These are phyloP conservation scores for Termitomyces sp. DNA, from an alignment of 768 basidiomycete genomes.

Conservation along the genomic window DNA sequence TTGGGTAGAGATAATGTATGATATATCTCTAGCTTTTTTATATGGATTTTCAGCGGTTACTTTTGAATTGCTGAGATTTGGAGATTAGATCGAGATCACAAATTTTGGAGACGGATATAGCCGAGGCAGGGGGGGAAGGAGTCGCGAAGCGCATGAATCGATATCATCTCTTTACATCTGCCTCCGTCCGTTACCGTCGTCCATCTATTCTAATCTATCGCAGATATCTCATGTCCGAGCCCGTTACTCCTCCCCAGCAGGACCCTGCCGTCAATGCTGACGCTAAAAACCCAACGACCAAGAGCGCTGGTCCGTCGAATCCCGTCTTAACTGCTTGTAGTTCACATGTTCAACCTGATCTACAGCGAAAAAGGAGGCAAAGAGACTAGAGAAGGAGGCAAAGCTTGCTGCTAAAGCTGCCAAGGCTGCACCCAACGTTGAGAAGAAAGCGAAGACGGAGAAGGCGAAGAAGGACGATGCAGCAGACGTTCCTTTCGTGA, in stretches of 20 bases:
- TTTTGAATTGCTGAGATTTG: not conserved
- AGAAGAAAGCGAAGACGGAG: constrained; percentile 72
- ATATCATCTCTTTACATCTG: constrained; percentile 12
- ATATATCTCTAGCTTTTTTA: not conserved
- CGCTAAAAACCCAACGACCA: constrained; percentile 31
- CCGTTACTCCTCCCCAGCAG: constrained; percentile 1
- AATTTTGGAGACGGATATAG: constrained; percentile 14
- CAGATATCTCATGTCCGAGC: constrained; percentile 7
- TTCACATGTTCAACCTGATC: not conserved
- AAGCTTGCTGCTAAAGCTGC: constrained; percentile 69
- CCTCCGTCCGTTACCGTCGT: not conserved
- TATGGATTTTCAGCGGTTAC: not conserved
- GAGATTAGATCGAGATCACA: constrained; percentile 18
- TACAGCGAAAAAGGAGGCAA: constrained; percentile 81
- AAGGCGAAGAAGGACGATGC: constrained; percentile 72
- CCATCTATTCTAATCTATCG: constrained; percentile 4
- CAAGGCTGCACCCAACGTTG: constrained; percentile 38
- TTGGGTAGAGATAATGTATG: constrained; percentile 17
- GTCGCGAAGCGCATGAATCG: constrained; percentile 14
- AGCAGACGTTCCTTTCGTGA: constrained; percentile 71
- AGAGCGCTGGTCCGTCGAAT: constrained; percentile 31
- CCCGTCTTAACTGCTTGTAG: not conserved
- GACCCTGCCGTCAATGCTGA: constrained; percentile 13
- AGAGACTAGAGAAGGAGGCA: constrained; percentile 72
- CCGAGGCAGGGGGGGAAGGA: constrained; percentile 8